Percentiles rank a stretch among this genome's conserved stretches.
Conservation (phyloP, 169 alveolate genomes). For the Perkinsus olseni region DNA sequence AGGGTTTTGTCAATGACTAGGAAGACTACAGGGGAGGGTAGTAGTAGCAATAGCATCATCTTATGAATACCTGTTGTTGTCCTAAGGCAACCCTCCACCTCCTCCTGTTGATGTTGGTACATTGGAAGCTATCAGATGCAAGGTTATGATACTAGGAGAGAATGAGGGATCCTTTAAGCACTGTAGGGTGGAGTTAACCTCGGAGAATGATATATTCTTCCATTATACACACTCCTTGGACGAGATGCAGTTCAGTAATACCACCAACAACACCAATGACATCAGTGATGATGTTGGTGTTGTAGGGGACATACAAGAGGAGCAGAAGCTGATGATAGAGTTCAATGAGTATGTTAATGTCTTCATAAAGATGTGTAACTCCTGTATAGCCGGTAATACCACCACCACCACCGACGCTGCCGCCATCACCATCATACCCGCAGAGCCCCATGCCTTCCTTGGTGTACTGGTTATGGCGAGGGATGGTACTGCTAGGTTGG, state of each 20-base stretch:
- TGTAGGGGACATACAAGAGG: conserved; percentile 70
- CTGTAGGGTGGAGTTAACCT: conserved; percentile 71
- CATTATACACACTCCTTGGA: conserved; percentile 71
- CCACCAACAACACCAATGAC: not conserved
- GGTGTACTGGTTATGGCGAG: conserved; percentile 71
- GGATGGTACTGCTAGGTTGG: conserved; percentile 69
- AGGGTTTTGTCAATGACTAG: conserved; percentile 70
- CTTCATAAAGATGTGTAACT: conserved; percentile 79
- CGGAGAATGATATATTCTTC: conserved; percentile 87
- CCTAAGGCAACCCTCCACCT: not conserved
- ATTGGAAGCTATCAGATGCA: conserved; percentile 72
- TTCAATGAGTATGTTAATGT: conserved; percentile 73
- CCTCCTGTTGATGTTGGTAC: conserved; percentile 62
- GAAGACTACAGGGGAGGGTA: not conserved
- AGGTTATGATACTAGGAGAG: conserved; percentile 63
- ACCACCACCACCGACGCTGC: too few relatives aligned
- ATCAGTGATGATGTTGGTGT: conserved; percentile 57
- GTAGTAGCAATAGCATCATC: not conserved
- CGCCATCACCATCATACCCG: too few relatives aligned
- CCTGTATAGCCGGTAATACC: conserved; percentile 52
- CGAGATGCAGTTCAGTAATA: conserved; percentile 8
- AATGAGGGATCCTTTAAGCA: conserved; percentile 64
- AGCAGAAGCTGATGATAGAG: conserved; percentile 81
- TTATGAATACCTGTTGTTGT: not conserved
- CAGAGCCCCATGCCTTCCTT: conserved; percentile 48